These are phyloP conservation scores for Rosa rugosa DNA, from an alignment of 306 rosid species.

Conservation along the genomic window DNA sequence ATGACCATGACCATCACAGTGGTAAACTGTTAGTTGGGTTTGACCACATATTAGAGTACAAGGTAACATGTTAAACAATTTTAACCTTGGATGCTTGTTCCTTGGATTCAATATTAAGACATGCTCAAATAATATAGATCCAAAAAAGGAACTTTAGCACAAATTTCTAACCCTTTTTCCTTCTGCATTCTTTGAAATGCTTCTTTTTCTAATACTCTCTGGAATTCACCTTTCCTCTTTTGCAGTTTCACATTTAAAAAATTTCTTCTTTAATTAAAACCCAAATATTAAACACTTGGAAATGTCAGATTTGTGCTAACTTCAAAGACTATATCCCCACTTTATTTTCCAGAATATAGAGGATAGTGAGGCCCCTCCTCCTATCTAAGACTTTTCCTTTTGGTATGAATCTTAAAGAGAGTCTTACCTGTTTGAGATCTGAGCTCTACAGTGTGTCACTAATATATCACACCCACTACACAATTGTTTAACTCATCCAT, in stretches of 20 bases:
- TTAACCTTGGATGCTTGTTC: conserved; percentile 73
- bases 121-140: conserved; percentile 40
- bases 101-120: conserved; percentile 70
- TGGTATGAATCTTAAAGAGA: conserved; percentile 44
- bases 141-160: conserved; percentile 72
- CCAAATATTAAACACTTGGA: conserved; percentile 34
- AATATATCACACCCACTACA: conserved; percentile 25
- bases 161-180: conserved; percentile 60
- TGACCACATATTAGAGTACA: conserved; percentile 17
- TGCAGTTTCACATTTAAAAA: conserved; percentile 35
- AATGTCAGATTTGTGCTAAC: conserved; percentile 63
- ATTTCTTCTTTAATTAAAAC: background rate
- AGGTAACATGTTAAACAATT: background rate
- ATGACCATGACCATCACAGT: conserved; percentile 29
- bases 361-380: conserved; percentile 36
- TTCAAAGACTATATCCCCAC: conserved; percentile 45
- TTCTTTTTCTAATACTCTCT: conserved; percentile 28
- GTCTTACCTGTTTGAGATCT: conserved; percentile 72
- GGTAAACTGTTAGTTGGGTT: conserved; percentile 31
- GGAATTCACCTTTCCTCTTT: conserved; percentile 41
- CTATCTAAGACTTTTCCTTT: conserved; percentile 32
- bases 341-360: conserved; percentile 21
- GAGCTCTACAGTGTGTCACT: conserved; percentile 66
- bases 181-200: conserved; percentile 28
- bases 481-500: conserved; percentile 38